These are phyloP conservation scores for Tilletiopsis washingtonensis DNA, from an alignment of 1,284 basidiomycete genomes.

Conservation along the genomic window DNA sequence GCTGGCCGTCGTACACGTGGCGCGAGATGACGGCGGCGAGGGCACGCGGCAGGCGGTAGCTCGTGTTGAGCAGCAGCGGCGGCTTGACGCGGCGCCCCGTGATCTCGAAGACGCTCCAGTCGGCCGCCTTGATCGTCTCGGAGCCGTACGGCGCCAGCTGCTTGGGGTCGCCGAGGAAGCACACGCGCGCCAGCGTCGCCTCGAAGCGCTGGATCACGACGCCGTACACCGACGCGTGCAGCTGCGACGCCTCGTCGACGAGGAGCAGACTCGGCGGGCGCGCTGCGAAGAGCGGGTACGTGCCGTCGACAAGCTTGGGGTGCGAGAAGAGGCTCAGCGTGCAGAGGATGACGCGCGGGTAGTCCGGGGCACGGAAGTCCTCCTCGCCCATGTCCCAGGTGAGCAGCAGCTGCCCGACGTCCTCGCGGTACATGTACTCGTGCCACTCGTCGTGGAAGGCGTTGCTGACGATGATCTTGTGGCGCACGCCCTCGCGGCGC, in stretches of 20 bases:
- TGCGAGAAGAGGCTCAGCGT: slow-evolving; percentile 2
- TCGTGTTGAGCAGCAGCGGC: slow-evolving; percentile 4
- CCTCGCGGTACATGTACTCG: slow-evolving; percentile 8
- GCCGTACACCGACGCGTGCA: slow-evolving; percentile 4
- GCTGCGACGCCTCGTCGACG: slow-evolving; percentile 11
- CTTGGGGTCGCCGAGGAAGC: slow-evolving; percentile 9
- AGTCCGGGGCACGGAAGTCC: neutral
- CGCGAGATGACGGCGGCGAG: slow-evolving; percentile 5
- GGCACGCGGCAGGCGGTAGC: slow-evolving; percentile 5
- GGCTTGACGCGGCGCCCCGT: neutral
- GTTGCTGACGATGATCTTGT: neutral
- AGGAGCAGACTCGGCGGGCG: slow-evolving; percentile 3
- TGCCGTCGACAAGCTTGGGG: neutral
- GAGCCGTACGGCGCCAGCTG: slow-evolving; percentile 7
- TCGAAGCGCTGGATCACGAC: slow-evolving; percentile 3
- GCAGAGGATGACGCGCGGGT: neutral
- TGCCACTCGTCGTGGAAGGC: slow-evolving; percentile 6
- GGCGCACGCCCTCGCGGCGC: neutral
- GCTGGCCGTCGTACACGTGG: slow-evolving; percentile 3
- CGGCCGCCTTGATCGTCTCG: slow-evolving; percentile 1
- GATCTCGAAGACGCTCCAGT: slow-evolving; percentile 7
- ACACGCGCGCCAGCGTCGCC: slow-evolving; percentile 1
- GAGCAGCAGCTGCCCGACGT: neutral
- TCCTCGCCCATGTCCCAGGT: neutral
- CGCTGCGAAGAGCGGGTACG: neutral